Evolutionary conservation across 768 basidiomycete species (phyloP).

Genomic region (Paxillus involutus): DNA sequence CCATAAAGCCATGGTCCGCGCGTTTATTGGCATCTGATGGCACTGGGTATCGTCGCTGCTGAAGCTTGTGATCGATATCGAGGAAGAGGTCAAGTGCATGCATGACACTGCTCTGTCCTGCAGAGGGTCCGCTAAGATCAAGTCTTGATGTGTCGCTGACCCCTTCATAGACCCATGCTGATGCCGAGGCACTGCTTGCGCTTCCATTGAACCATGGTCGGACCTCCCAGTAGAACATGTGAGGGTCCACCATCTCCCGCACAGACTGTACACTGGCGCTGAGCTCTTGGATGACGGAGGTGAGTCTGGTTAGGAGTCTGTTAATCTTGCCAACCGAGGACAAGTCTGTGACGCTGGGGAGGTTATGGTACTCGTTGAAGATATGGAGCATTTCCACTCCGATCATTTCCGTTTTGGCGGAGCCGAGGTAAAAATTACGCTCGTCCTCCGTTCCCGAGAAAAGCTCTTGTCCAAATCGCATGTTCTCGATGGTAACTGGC

Average conservation of each 20-base stretch:
- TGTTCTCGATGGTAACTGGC: conserved; percentile 70
- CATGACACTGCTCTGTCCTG: conserved; percentile 92
- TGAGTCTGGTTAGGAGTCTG: conserved; percentile 67
- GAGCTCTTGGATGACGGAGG: conserved; percentile 71
- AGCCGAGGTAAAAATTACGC: conserved; percentile 80
- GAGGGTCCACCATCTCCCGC: conserved; percentile 74
- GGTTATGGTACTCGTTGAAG: conserved; percentile 81
- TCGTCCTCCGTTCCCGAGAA: conserved; percentile 91
- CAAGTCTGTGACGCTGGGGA: conserved; percentile 67
- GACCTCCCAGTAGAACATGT: conserved; percentile 84
- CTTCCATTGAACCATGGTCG: conserved; percentile 94
- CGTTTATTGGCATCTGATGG: conserved; percentile 65
- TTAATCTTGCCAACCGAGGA: conserved; percentile 67
- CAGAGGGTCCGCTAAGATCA: conserved; percentile 84
- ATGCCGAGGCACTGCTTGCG: conserved; percentile 47
- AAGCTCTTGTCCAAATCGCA: conserved; percentile 58
- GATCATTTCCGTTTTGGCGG: conserved; percentile 80
- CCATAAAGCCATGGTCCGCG: conserved; percentile 82
- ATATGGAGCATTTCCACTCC: conserved; percentile 86
- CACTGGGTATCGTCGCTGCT: conserved; percentile 63
- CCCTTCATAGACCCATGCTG: conserved; percentile 79
- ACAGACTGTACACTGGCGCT: conserved; percentile 67
- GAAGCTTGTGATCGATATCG: conserved; percentile 85
- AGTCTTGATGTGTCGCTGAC: conserved; percentile 56
- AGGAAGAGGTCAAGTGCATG: conserved; percentile 84